Conservation (phyloP, 2,329 filamentous ascomycete species). For the Davidsoniella neocaledoniae region DNA sequence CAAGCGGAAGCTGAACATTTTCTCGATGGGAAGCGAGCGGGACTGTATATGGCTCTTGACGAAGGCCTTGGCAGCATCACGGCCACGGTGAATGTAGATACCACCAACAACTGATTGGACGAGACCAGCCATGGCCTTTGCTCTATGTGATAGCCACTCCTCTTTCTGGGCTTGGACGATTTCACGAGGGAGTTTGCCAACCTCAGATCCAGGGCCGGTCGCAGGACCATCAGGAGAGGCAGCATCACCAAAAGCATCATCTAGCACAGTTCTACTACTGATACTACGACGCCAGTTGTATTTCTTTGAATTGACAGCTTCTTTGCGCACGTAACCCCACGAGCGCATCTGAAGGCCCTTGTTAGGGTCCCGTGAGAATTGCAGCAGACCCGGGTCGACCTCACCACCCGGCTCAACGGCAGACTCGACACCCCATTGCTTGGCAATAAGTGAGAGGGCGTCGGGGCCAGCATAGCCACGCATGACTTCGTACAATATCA, state of each 20-base stretch:
- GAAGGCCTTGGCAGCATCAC: conserved; percentile 64
- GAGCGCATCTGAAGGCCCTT: conserved; percentile 27
- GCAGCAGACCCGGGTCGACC: conserved; percentile 79
- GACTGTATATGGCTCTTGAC: conserved; percentile 70
- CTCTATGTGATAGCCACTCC: conserved; percentile 51
- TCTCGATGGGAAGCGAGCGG: conserved; percentile 56
- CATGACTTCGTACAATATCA: conserved; percentile 73
- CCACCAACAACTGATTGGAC: conserved; percentile 72
- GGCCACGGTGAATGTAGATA: conserved; percentile 71
- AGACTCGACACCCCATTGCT: conserved; percentile 80
- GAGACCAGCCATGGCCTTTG: conserved; percentile 55
- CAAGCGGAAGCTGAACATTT: conserved; percentile 68
- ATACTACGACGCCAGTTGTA: conserved; percentile 50
- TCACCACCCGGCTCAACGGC: conserved; percentile 79
- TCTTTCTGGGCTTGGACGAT: conserved; percentile 15
- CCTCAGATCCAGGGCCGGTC: conserved; percentile 7
- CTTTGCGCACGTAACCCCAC: conserved; percentile 36
- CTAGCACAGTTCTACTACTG: conserved; percentile 61
- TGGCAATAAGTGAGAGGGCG: conserved; percentile 55
- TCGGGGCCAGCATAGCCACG: conserved; percentile 66
- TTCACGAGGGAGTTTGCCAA: conserved; percentile 13
- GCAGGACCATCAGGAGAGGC: conserved; percentile 18
- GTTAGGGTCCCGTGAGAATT: conserved; percentile 44
- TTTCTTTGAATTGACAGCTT: conserved; percentile 28
- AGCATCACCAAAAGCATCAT: conserved; percentile 67